Evolutionary conservation across 2,329 filamentous ascomycete species (phyloP).

Genomic region (Alternaria gaisen): DNA sequence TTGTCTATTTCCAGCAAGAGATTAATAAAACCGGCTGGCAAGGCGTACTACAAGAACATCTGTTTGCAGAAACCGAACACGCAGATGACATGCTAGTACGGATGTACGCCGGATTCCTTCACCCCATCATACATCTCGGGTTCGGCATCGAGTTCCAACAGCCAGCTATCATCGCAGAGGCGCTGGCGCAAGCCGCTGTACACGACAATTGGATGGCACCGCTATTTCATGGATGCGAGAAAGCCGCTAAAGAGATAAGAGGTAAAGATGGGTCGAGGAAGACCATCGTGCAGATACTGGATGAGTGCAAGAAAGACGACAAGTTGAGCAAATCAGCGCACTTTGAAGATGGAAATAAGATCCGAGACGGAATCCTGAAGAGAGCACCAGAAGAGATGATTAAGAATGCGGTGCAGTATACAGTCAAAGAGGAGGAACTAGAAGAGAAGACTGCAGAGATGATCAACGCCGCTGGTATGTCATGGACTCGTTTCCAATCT

Average conservation of each 20-base stretch:
- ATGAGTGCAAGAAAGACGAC: slow-evolving; percentile 65
- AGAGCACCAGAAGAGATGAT: slow-evolving; percentile 72
- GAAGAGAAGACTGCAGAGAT: slow-evolving; percentile 70
- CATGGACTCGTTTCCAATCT: not conserved
- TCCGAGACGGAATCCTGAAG: slow-evolving; percentile 72
- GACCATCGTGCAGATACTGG: slow-evolving; percentile 67
- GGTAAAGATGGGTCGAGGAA: slow-evolving; percentile 28
- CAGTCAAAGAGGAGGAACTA: slow-evolving; percentile 63
- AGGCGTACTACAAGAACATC: slow-evolving; percentile 68
- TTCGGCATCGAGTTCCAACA: slow-evolving; percentile 86
- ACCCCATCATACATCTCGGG: slow-evolving; percentile 85
- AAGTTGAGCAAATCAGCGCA: slow-evolving; percentile 64
- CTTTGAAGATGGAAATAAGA: slow-evolving; percentile 67
- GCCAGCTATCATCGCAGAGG: slow-evolving; percentile 82
- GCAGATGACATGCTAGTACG: slow-evolving; percentile 75
- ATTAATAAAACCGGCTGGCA: slow-evolving; percentile 72
- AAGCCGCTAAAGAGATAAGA: slow-evolving; percentile 50
- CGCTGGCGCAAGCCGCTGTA: slow-evolving; percentile 77
- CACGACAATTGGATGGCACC: slow-evolving; percentile 67
- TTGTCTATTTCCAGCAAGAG: slow-evolving; percentile 78
- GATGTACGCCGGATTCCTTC: slow-evolving; percentile 74
- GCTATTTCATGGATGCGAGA: slow-evolving; percentile 65
- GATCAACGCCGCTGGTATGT: slow-evolving; percentile 68
- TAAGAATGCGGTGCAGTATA: slow-evolving; percentile 65
- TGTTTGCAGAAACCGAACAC: slow-evolving; percentile 72